Evolutionary conservation across 768 basidiomycete species (phyloP), one percentile per base, ranked within the genome.

Genomic region (Leucocoprinus leucothites): DNA sequence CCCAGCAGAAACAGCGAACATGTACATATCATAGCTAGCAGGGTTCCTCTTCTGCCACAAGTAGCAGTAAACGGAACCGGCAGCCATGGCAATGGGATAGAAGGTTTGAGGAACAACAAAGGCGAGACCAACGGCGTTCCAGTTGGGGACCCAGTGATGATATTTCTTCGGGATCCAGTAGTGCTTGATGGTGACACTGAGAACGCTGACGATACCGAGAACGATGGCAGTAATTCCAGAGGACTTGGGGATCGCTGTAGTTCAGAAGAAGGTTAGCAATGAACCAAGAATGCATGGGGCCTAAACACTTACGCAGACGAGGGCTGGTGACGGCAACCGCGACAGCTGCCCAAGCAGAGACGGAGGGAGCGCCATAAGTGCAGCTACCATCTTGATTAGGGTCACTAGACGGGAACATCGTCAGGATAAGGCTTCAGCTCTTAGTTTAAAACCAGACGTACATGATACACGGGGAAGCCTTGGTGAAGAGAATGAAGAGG

Each of bases 381-480:
- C 82, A 84, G 41, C 44, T 13, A 46, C 63, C 63, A 34, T 26
- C 53, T 61, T 54, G 64, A n/a, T 65, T 62, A 36, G 65, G 65
- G 35, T 68, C 58, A 28, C 70, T 73, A 46, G 44, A 36, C 2
- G 16, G 21, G 25, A 41, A 50, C 16, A 31, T 41, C 4, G 26
- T 50, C 9, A 49, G 24, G 1, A 19, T 31, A 50, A 6, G 9
- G 13, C 50, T 9, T 38, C 3, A 3, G 19, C 25, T 3, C n/a
- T n/a, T n/a, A n/a, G n/a, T n/a, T n/a, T n/a, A 16, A 44, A 16
- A 49, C 3, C n/a, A 45, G 14, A 65, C 74, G 42, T 59, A 76
- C 73, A 79, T 69, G 65, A 87, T 87, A 62, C 82, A 87, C 31
- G 84, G 82, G 14, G 79, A 73, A 13, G 82, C 81, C 56, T 77